Evolutionary conservation across 139 green algal species (phyloP), one percentile per base, ranked within the genome.

Genomic region (Desmodesmus armatus): DNA sequence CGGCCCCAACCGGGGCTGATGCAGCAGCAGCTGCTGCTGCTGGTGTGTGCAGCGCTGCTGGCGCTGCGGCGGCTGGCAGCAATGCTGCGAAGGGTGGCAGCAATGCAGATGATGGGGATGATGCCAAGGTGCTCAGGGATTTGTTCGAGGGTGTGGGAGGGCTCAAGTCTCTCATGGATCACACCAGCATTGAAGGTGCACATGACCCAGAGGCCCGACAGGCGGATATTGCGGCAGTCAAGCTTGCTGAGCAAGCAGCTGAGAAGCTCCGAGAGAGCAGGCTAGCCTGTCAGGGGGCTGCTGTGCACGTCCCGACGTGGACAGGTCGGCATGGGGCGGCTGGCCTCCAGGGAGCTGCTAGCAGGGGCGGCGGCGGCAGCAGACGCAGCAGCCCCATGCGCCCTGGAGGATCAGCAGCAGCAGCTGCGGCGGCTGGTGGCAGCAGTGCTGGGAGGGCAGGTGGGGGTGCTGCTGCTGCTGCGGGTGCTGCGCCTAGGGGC

Each of bases 271-370:
- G 89, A 7, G 85, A 87, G 51, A 95, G 88, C 0, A 87, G 93
- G 5, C 41, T 51, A 21, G 75, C 78, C 0, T 88, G 87, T 62
- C 79, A 80, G 27, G 40, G 78, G 15, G 77, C 86, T n/a, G 84
- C 91, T n/a, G 87, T 99, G 31, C 89, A 87, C 69, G 80, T 89
- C 49, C 96, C 96, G 37, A 99, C 96, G 0, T 99, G 96, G 96
- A 99, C 96, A 13, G 96, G 96, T 0, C 77, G 92, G 25, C 91
- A 88, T 23, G 96, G 96, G 3, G 70, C 73, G 21, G 94, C 92
- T 5, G 94, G 92, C 13, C 4, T 62, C 66, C 40, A 27, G 19
- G 55, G 27, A 53, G 19, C 37, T 43, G 79, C 43, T 51, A 47
- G 37, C 69, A 6, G 33, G 11, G 35, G 67, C 21, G 31, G 82